These are phyloP conservation scores for Trichoderma gracile DNA, from an alignment of 2,329 filamentous ascomycete species.

Conservation along the genomic window DNA sequence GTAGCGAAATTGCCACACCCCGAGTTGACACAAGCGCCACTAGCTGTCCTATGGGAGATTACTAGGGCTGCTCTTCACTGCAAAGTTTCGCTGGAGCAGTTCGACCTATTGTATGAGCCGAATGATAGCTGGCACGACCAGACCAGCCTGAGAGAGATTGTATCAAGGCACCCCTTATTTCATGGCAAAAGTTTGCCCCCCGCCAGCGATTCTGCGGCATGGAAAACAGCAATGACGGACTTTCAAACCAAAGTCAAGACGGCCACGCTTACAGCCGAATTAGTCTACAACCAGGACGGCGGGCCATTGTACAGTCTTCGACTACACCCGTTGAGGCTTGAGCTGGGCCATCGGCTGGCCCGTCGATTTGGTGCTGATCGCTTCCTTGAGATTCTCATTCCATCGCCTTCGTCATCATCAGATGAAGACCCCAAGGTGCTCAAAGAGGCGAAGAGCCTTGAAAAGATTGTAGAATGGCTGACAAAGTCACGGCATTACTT, in stretches of 20 bases:
- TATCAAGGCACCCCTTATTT: conserved; percentile 46
- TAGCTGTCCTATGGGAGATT: conserved; percentile 56
- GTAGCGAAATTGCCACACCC: conserved; percentile 43
- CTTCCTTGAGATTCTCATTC: conserved; percentile 58
- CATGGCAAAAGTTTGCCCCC: conserved; percentile 50
- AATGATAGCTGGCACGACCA: conserved; percentile 47
- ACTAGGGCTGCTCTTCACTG: conserved; percentile 51
- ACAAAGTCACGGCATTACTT: conserved; percentile 42
- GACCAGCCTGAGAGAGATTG: conserved; percentile 42
- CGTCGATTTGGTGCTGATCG: conserved; percentile 60
- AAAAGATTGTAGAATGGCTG: conserved; percentile 38
- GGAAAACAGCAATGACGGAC: conserved; percentile 45
- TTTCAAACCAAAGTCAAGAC: conserved; percentile 41
- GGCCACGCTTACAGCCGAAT: conserved; percentile 47
- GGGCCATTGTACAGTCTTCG: conserved; percentile 49
- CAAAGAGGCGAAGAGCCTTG: conserved; percentile 36
- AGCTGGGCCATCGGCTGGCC: conserved; percentile 52
- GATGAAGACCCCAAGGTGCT: conserved; percentile 34
- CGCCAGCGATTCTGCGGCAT: conserved; percentile 46
- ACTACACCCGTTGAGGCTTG: conserved; percentile 51
- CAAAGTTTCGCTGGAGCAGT: conserved; percentile 41
- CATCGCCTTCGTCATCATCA: conserved; percentile 40
- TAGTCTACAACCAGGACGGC: conserved; percentile 41
- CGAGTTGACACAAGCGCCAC: conserved; percentile 47
- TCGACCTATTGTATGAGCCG: conserved; percentile 41